Evolutionary conservation across 257 asterid species (phyloP).

Genomic region (Nemophila menziesii): DNA sequence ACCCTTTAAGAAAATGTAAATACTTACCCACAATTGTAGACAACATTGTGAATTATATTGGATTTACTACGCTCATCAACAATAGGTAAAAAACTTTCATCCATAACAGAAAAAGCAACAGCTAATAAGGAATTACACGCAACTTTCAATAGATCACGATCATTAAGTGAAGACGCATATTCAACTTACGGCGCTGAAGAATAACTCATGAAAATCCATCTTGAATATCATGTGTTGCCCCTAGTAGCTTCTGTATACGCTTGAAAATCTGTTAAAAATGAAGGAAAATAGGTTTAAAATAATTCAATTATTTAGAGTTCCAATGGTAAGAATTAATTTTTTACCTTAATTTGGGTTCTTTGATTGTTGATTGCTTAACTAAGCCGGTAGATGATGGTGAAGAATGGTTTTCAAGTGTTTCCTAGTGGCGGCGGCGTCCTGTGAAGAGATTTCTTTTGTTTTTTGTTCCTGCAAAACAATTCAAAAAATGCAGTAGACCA

Average conservation of each 20-base stretch:
- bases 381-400: no score
- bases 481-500: no score
- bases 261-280: slow-evolving; percentile 43
- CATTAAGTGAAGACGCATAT: slow-evolving; percentile 21
- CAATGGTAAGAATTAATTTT: no score
- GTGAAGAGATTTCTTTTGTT: no score
- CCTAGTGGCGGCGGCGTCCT: no score
- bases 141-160: slow-evolving; percentile 22
- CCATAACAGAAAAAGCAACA: slow-evolving; percentile 49
- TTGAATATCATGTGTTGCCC: slow-evolving; percentile 56
- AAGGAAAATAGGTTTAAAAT: no score
- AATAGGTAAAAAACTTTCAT: slow-evolving; percentile 54
- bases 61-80: slow-evolving; percentile 51
- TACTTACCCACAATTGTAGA: slow-evolving; percentile 55
- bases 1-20: not conserved
- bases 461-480: no score
- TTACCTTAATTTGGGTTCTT: no score
- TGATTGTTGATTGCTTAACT: no score
- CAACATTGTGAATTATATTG: slow-evolving; percentile 51
- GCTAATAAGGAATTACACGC: slow-evolving; percentile 56
- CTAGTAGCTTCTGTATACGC: slow-evolving; percentile 57
- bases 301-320: no score
- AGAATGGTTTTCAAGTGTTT: no score
- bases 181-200: slow-evolving; percentile 45
- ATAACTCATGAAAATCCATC: slow-evolving; percentile 67